These are phyloP conservation scores for Ceratocystis harringtonii DNA, from an alignment of 2,329 filamentous ascomycete genomes.

Conservation along the genomic window DNA sequence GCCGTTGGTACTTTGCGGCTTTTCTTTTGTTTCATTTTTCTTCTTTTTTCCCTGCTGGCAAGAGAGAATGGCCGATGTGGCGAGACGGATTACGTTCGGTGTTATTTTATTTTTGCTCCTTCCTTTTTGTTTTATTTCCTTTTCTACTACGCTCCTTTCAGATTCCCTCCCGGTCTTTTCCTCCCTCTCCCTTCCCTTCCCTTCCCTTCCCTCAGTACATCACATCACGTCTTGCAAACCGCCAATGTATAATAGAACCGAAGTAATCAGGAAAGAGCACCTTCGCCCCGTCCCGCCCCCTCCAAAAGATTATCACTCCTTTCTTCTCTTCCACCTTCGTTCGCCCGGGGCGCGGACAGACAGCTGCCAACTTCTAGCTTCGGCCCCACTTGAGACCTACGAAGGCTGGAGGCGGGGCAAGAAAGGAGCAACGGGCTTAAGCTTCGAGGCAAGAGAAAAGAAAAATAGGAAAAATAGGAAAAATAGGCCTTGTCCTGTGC, in stretches of 20 bases:
- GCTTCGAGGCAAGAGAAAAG: background rate
- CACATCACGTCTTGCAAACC: background rate
- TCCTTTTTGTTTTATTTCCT: background rate
- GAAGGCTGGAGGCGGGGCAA: background rate
- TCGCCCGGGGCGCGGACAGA: background rate
- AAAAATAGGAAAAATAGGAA: background rate
- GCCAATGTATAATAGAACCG: background rate
- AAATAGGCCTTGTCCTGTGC: too few relatives aligned
- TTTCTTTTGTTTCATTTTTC: background rate
- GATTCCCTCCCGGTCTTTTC: background rate
- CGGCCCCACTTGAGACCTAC: constrained; percentile 2
- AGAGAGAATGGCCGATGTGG: background rate
- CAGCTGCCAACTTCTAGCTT: background rate
- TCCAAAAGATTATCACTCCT: background rate
- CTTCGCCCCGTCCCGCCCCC: background rate
- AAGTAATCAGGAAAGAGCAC: background rate
- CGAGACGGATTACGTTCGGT: background rate
- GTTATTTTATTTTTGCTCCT: background rate
- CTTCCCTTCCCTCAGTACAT: background rate
- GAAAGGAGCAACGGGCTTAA: background rate
- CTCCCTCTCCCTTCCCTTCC: too few relatives aligned
- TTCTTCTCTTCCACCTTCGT: background rate
- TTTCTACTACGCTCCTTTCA: background rate
- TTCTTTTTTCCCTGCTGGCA: background rate
- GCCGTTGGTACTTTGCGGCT: background rate